phyloP scores from a whole-genome alignment of 257 asterid genomes.

The Jacaranda copaia region DNA sequence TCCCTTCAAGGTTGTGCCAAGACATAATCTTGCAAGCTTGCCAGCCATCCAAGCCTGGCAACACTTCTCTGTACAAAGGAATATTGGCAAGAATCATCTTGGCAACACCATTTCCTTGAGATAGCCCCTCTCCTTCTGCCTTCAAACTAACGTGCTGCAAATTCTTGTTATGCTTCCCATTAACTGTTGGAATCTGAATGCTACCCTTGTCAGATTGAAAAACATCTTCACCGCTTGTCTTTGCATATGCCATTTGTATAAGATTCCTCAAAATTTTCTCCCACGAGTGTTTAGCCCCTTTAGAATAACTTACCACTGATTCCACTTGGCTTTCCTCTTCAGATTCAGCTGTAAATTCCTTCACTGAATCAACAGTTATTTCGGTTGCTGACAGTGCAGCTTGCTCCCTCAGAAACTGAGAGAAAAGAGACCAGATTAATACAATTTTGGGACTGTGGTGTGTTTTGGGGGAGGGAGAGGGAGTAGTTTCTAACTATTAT shows the following conservation, averaged over 20 bases:
- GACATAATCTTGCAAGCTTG: slow-evolving; percentile 69
- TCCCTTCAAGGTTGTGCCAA: slow-evolving; percentile 87
- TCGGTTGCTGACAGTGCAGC: slow-evolving; percentile 86
- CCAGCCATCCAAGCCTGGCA: slow-evolving; percentile 91
- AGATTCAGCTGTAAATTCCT: slow-evolving; percentile 71
- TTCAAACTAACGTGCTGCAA: slow-evolving; percentile 77
- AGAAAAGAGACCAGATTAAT: slow-evolving; percentile 31
- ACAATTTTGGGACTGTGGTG: slow-evolving; percentile 4
- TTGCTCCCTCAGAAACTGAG: slow-evolving; percentile 92
- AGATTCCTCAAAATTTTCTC: slow-evolving; percentile 60
- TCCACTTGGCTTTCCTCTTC: slow-evolving; percentile 63
- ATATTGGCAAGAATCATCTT: slow-evolving; percentile 66
- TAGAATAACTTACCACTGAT: slow-evolving; percentile 54
- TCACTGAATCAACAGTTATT: slow-evolving; percentile 78
- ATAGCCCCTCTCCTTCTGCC: slow-evolving; percentile 68
- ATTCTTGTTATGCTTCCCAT: slow-evolving; percentile 74
- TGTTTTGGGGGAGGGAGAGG: neutral
- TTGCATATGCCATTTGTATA: slow-evolving; percentile 42
- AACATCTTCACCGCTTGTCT: slow-evolving; percentile 29
- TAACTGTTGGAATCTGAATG: slow-evolving; percentile 39
- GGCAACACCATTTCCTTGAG: slow-evolving; percentile 82
- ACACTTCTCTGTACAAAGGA: slow-evolving; percentile 72
- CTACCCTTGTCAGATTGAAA: slow-evolving; percentile 37
- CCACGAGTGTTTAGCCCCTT: slow-evolving; percentile 66
- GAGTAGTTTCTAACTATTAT: neutral